These are phyloP conservation scores for Apiospora kogelbergensis DNA, from an alignment of 2,329 filamentous ascomycete genomes.

Conservation along the genomic window DNA sequence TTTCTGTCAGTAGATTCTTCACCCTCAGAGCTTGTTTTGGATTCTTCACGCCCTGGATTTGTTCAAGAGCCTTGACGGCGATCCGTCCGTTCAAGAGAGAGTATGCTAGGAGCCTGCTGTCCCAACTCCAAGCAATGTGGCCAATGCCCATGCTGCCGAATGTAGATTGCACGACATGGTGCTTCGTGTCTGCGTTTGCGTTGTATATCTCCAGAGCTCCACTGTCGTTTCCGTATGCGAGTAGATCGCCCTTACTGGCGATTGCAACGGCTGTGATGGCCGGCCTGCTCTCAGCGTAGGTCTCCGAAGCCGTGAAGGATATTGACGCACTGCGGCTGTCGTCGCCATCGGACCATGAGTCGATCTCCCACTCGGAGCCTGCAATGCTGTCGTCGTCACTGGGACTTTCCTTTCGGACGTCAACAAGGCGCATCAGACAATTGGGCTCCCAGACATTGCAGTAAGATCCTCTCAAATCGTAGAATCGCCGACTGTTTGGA, in stretches of 20 bases:
- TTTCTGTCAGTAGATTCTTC: conserved; percentile 5
- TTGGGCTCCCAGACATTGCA: conserved; percentile 26
- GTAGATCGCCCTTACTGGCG: neutral
- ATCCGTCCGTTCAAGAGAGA: conserved; percentile 11
- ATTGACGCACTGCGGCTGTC: neutral
- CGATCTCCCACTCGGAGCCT: neutral
- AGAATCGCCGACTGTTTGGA: conserved; percentile 20
- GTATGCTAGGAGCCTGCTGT: conserved; percentile 14
- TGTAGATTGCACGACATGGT: neutral
- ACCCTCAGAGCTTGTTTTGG: neutral
- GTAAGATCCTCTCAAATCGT: conserved; percentile 19
- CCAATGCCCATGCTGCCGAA: conserved; percentile 8
- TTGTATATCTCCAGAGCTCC: neutral
- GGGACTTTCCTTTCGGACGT: neutral
- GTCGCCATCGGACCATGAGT: neutral
- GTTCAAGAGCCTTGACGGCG: neutral
- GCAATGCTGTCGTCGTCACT: neutral
- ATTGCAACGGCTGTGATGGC: neutral
- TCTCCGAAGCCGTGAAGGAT: neutral
- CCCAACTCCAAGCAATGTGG: conserved; percentile 11
- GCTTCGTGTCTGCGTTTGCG: neutral
- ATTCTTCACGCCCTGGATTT: neutral
- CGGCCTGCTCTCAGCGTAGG: neutral
- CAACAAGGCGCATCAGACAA: conserved; percentile 16
- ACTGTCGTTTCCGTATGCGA: neutral